Evolutionary conservation across 2,329 filamentous ascomycete species (phyloP).

Genomic region (Incumbomyces lentus): DNA sequence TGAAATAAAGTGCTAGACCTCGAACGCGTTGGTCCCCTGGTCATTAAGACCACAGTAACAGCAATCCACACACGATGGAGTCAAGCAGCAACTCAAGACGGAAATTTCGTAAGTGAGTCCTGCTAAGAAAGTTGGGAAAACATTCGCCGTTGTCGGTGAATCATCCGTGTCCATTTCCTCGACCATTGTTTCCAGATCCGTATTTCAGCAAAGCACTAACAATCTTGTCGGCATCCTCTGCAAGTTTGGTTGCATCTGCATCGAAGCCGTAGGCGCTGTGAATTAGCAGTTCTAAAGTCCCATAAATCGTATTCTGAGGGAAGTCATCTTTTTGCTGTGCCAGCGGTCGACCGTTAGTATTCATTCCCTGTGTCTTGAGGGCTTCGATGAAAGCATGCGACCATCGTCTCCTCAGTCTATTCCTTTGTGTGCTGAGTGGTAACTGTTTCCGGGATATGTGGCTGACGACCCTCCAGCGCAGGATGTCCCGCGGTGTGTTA

Average conservation of each 20-base stretch:
- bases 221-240: neutral
- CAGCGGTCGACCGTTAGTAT: neutral
- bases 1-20: too few species aligned
- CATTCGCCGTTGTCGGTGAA: too few species aligned
- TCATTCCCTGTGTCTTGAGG: conserved; percentile 22
- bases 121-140: too few species aligned
- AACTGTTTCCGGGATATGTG: conserved; percentile 20
- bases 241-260: neutral
- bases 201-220: conserved; percentile 1
- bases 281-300: conserved; percentile 1
- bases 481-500: conserved; percentile 25
- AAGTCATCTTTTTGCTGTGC: too few species aligned
- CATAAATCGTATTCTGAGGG: neutral
- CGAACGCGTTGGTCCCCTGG: too few species aligned
- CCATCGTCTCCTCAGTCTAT: conserved; percentile 34
- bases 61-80: too few species aligned
- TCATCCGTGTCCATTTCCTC: too few species aligned
- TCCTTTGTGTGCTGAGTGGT: conserved; percentile 38
- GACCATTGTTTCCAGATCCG: neutral
- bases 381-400: conserved; percentile 36
- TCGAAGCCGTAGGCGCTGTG: neutral
- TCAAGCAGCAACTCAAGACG: too few species aligned
- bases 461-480: conserved; percentile 40
- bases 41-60: too few species aligned
- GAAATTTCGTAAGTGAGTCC: too few species aligned